A percentile compares a stretch with the other conserved stretches of the same genome.
These are phyloP conservation scores for Scutellaria barbata DNA, from an alignment of 257 asterid species.

Conservation along the genomic window DNA sequence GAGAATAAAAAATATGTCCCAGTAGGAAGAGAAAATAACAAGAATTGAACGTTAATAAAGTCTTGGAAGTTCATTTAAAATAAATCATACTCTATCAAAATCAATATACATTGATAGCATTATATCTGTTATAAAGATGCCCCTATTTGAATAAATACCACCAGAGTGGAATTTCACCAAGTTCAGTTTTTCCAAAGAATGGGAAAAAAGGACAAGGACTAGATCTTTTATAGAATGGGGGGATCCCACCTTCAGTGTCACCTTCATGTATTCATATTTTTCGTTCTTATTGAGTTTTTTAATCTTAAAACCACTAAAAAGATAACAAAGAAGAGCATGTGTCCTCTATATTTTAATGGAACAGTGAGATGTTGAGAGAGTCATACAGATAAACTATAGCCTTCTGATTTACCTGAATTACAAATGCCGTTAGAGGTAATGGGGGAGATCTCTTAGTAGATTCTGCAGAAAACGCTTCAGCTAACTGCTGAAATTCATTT, in stretches of 20 bases:
- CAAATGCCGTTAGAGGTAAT: slow-evolving; percentile 78
- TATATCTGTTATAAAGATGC: background rate
- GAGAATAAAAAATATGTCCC: background rate
- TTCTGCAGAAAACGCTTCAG: slow-evolving; percentile 69
- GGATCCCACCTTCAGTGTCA: slow-evolving; percentile 2
- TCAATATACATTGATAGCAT: background rate
- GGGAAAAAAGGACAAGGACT: background rate
- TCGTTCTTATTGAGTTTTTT: background rate
- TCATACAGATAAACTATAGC: slow-evolving; percentile 9
- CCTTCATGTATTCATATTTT: slow-evolving; percentile 2
- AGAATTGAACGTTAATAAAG: background rate
- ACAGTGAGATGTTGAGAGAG: slow-evolving; percentile 24
- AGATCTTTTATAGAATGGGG: background rate
- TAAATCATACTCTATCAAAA: background rate
- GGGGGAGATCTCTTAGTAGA: slow-evolving; percentile 60
- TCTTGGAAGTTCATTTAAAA: background rate
- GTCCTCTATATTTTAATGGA: slow-evolving; percentile 1
- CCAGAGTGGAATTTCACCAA: background rate
- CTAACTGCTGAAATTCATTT: slow-evolving; percentile 68
- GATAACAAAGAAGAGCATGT: background rate
- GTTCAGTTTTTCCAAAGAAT: background rate
- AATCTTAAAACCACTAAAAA: background rate
- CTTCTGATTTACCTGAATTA: slow-evolving; percentile 68
- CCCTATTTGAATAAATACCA: background rate
- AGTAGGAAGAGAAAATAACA: background rate